phyloP scores from a whole-genome alignment of 1,284 basidiomycete species.

The Agroathelia rolfsii region DNA sequence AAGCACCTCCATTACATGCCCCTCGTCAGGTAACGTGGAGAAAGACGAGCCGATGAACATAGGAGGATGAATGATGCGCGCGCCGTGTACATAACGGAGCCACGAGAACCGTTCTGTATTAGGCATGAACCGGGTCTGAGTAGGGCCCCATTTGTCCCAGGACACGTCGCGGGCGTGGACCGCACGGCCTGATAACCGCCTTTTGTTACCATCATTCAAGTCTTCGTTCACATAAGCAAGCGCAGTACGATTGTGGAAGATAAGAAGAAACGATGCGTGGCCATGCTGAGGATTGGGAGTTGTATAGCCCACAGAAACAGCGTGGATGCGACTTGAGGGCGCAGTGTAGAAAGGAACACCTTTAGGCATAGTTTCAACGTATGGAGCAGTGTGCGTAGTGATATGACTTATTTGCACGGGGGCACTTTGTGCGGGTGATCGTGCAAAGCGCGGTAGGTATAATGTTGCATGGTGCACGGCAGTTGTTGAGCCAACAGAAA shows the following conservation, averaged over 20 bases:
- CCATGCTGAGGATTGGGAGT: conserved; percentile 9
- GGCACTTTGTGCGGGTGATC: no score
- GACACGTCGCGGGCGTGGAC: conserved; percentile 11
- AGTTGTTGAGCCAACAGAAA: no score
- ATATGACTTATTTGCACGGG: conserved; percentile 14
- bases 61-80: no score
- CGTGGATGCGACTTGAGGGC: conserved; percentile 32
- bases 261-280: conserved; percentile 18
- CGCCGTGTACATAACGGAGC: no score
- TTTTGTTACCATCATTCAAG: conserved; percentile 1
- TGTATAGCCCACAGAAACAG: conserved; percentile 29
- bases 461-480: conserved; percentile 22
- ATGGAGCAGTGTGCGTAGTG: conserved; percentile 25
- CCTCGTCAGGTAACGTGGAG: conserved; percentile 11
- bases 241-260: conserved; percentile 28
- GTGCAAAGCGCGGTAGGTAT: conserved; percentile 21
- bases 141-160: conserved; percentile 40
- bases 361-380: conserved; percentile 22
- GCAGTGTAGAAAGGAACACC: conserved; percentile 27
- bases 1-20: conserved; percentile 20
- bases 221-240: conserved; percentile 18
- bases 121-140: conserved; percentile 28
- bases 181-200: neutral
- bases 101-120: conserved; percentile 23
- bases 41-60: conserved; percentile 32